A percentile compares a stretch with the other conserved stretches of the same genome.
Evolutionary conservation across 2,329 filamentous ascomycete genomes (phyloP).

Genomic region (Cercospora beticola): DNA sequence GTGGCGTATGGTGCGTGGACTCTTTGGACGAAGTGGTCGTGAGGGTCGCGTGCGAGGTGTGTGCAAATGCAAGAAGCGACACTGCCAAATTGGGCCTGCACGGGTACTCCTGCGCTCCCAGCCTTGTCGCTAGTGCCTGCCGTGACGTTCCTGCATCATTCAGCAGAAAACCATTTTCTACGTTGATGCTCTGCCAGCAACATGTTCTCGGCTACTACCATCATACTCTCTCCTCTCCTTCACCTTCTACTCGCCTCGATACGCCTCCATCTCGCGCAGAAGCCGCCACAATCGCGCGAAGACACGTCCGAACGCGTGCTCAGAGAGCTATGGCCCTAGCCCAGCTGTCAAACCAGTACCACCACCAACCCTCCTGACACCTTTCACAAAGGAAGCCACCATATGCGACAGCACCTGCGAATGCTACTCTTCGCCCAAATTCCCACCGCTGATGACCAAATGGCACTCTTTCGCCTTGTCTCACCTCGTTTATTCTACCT

Average conservation of each 20-base stretch:
- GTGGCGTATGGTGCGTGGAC: neutral
- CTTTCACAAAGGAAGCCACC: neutral
- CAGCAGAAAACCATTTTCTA: neutral
- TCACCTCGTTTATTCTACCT: neutral
- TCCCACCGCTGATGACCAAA: neutral
- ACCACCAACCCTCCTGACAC: neutral
- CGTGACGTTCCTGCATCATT: neutral
- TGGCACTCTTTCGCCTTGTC: neutral
- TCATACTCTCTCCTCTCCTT: neutral
- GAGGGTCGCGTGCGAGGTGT: neutral
- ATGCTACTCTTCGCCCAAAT: neutral
- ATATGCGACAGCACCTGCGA: neutral
- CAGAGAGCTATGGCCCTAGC: neutral
- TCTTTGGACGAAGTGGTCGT: conserved; percentile 1
- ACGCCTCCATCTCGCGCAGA: neutral
- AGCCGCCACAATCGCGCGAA: neutral
- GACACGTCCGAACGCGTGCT: conserved; percentile 1
- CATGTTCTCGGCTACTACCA: neutral
- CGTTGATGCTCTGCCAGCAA: neutral
- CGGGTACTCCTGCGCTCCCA: neutral
- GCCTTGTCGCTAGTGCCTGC: neutral
- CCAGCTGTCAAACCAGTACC: neutral
- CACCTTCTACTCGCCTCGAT: neutral
- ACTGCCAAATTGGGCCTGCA: neutral
- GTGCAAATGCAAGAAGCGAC: conserved; percentile 1